Evolutionary conservation across 2,329 filamentous ascomycete species (phyloP), one percentile per base, ranked within the genome.

Genomic region (Penicillium rolfsii): DNA sequence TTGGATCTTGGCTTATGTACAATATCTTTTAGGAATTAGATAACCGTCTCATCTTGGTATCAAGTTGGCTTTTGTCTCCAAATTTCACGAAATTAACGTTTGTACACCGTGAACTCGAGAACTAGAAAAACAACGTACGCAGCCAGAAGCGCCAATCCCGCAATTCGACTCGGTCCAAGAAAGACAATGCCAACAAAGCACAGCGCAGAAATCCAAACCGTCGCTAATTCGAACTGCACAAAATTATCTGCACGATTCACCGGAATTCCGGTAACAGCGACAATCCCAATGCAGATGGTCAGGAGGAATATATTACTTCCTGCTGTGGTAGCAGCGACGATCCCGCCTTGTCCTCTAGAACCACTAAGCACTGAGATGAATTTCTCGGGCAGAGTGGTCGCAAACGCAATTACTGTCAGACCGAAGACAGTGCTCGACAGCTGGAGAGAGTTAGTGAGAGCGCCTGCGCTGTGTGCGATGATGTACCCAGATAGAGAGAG

Each of bases 291-390:
- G 65, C 83, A 85, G 4, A 85, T 71, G 1, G 81, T 80, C 16
- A 85, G 71, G 35, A 85, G 71, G 66, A 85, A 86, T 36, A 85
- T 82, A 60, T 85, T 85, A 63, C 82, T 84, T 4, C 82, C 83
- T 0, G 79, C 82, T 3, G 82, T 83, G 48, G 81, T 84, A 0
- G 83, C 83, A 5, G 82, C 80, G 8, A 85, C 67, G 50, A 85
- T 83, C 1, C 82, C 82, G 1, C 71, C 68, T 19, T 84, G 79
- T 4, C 81, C 82, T 14, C 79, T 76, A 11, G 67, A 72, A 16
- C 81, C 80, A 60, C 81, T 82, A 26, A 84, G 62, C 4, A 84
- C 73, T 1, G 83, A 79, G 50, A 85, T 66, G 41, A 84, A 76
- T 65, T 85, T 85, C 64, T 85, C 83, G 0, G 83, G 83, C 1